Conservation (phyloP, 2,329 filamentous ascomycete species). For the Fusarium veterinarium region DNA sequence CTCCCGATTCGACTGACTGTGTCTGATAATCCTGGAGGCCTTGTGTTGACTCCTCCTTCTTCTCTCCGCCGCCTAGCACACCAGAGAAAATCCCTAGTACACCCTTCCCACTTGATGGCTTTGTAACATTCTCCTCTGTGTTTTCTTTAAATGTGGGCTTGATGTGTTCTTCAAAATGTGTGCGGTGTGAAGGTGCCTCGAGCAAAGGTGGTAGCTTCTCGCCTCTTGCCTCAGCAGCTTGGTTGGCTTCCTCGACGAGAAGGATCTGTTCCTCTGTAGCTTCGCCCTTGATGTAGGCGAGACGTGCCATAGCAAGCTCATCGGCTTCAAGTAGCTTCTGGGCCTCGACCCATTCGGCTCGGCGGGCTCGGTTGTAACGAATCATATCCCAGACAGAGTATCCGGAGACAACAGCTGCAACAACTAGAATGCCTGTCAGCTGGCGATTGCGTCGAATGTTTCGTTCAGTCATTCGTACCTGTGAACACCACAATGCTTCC, state of each 20-base stretch:
- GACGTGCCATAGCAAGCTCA: conserved; percentile 66
- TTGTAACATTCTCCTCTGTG: conserved; percentile 28
- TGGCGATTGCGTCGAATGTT: neutral
- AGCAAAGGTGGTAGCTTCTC: conserved; percentile 64
- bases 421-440: conserved; percentile 51
- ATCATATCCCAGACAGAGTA: conserved; percentile 73
- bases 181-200: conserved; percentile 55
- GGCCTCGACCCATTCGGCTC: conserved; percentile 67
- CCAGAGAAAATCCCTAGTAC: conserved; percentile 51
- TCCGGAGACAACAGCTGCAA: conserved; percentile 66
- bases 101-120: conserved; percentile 49
- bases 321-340: conserved; percentile 66
- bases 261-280: conserved; percentile 67
- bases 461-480: conserved; percentile 53
- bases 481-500: conserved; percentile 67
- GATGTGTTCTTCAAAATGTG: conserved; percentile 51
- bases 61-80: conserved; percentile 44
- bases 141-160: conserved; percentile 47
- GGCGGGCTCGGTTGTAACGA: conserved; percentile 69
- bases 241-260: conserved; percentile 68
- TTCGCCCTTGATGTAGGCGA: conserved; percentile 69
- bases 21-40: conserved; percentile 31
- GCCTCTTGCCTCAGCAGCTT: conserved; percentile 57
- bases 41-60: conserved; percentile 35
- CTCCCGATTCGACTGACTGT: neutral